A percentile compares a stretch with the other conserved stretches of the same genome.
Evolutionary conservation across 2,329 filamentous ascomycete species (phyloP).

Genomic region (Trichophyton schoenleinii): DNA sequence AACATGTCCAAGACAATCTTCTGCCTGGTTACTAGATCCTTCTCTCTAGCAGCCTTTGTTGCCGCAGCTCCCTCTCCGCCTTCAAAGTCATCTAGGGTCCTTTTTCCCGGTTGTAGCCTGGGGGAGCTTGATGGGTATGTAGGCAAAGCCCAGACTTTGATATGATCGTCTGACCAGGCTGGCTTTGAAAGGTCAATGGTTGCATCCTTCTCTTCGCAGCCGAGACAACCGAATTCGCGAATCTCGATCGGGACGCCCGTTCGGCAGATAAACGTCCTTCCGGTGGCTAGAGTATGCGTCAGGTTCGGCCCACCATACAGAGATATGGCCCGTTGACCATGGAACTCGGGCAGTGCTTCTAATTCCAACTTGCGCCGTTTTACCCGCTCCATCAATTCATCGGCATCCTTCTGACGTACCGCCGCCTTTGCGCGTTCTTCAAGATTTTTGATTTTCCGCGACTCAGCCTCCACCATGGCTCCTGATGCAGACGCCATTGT

Average conservation of each 20-base stretch:
- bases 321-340: constrained; percentile 35
- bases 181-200: constrained; percentile 36
- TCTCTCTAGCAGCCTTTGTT: neutral
- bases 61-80: constrained; percentile 13
- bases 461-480: constrained; percentile 29
- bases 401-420: constrained; percentile 17
- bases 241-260: constrained; percentile 63
- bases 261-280: constrained; percentile 72
- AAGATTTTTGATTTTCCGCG: constrained; percentile 29
- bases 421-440: constrained; percentile 7
- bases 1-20: constrained; percentile 65
- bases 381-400: neutral
- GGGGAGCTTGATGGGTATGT: constrained; percentile 30
- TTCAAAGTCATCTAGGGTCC: constrained; percentile 40
- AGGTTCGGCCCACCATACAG: constrained; percentile 74
- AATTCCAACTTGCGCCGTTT: constrained; percentile 6
- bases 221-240: constrained; percentile 49
- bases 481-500: constrained; percentile 36
- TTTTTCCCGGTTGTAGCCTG: constrained; percentile 26
- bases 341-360: constrained; percentile 12
- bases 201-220: constrained; percentile 12
- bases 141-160: constrained; percentile 76
- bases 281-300: constrained; percentile 66
- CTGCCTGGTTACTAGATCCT: constrained; percentile 34
- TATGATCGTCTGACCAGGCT: constrained; percentile 61